phyloP scores from a whole-genome alignment of 768 basidiomycete genomes.

The Hericium alpestre region DNA sequence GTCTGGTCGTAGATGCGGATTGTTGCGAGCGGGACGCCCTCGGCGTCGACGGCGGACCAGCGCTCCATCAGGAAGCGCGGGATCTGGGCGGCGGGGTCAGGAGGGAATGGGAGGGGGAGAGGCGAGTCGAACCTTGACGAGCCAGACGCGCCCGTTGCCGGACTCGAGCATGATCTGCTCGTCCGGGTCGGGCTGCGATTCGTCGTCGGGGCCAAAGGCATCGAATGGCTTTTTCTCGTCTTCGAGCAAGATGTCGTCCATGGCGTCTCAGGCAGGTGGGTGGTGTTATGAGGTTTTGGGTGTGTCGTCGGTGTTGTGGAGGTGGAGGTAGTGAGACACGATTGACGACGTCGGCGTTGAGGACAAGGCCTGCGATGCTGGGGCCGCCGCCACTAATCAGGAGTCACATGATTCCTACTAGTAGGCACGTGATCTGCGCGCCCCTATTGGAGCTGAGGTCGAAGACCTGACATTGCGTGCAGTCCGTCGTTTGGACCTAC shows the following conservation, averaged over 20 bases:
- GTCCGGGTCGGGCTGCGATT: constrained; percentile 65
- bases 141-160: constrained; percentile 69
- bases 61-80: constrained; percentile 80
- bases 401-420: too few relatives aligned
- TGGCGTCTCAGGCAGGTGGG: constrained; percentile 1
- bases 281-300: neutral
- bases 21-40: constrained; percentile 74
- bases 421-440: too few relatives aligned
- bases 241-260: constrained; percentile 23
- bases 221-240: constrained; percentile 74
- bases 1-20: constrained; percentile 60
- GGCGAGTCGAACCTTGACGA: constrained; percentile 62
- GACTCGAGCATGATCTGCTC: constrained; percentile 73
- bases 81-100: constrained; percentile 40
- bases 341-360: neutral
- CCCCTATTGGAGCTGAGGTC: too few relatives aligned
- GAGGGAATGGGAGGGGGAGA: neutral
- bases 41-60: constrained; percentile 68
- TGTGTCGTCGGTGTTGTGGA: neutral
- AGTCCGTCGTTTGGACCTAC: too few relatives aligned
- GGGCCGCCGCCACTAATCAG: too few relatives aligned
- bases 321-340: neutral
- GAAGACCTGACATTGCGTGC: too few relatives aligned
- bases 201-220: constrained; percentile 39
- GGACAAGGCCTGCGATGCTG: neutral